Evolutionary conservation across 108 stramenopile species (phyloP).

Genomic region (Phaeodactylum tricornutum): DNA sequence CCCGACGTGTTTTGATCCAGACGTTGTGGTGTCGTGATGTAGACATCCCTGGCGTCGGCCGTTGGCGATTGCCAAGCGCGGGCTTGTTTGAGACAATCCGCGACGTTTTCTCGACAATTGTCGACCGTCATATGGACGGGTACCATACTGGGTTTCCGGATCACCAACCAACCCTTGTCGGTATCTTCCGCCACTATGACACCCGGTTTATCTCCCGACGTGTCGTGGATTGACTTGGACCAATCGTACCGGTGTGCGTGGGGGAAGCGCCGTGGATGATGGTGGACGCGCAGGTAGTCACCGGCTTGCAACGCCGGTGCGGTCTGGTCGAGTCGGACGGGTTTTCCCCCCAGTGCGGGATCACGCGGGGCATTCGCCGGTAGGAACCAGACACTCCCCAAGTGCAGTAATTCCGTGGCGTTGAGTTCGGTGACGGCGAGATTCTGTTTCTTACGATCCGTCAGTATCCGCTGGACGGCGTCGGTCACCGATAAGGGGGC

Average conservation of each 20-base stretch:
- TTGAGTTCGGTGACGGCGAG: conserved; percentile 14
- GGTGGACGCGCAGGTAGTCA: conserved; percentile 78
- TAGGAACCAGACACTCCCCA: conserved; percentile 74
- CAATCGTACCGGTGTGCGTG: conserved; percentile 50
- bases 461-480: not conserved
- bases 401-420: conserved; percentile 39
- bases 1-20: conserved; percentile 81
- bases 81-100: conserved; percentile 26
- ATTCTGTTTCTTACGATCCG: not conserved
- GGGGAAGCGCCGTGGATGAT: conserved; percentile 62
- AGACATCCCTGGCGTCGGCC: conserved; percentile 9
- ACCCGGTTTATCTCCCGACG: conserved; percentile 16
- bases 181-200: conserved; percentile 41
- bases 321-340: conserved; percentile 45
- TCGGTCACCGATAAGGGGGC: not conserved
- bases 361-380: conserved; percentile 19
- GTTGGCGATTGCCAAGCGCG: not conserved
- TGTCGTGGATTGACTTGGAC: conserved; percentile 10
- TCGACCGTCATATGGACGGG: conserved; percentile 83
- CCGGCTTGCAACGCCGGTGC: conserved; percentile 24
- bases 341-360: conserved; percentile 26
- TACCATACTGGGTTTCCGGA: conserved; percentile 66
- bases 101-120: conserved; percentile 74
- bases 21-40: conserved; percentile 61
- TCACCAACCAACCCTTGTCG: conserved; percentile 40